Conservation (phyloP, 805 yeast species). For the Saccharomycopsis vini region DNA sequence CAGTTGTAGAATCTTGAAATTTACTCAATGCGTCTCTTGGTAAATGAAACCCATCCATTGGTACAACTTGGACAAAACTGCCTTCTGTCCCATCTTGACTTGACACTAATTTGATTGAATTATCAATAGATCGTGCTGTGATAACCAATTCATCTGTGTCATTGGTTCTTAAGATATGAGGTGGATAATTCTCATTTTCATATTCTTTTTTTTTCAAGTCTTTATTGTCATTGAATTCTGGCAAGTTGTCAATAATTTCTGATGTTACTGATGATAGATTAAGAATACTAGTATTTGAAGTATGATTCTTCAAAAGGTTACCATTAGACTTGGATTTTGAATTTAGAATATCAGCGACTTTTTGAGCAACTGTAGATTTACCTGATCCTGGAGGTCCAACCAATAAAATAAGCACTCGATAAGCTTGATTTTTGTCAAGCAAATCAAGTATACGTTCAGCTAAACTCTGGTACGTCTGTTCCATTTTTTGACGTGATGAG, state of each 20-base stretch:
- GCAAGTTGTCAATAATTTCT: not conserved
- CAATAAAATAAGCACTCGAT: constrained; percentile 47
- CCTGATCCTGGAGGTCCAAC: constrained; percentile 86
- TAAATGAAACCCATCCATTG: constrained; percentile 77
- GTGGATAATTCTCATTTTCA: constrained; percentile 9
- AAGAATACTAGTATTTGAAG: not conserved
- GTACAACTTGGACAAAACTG: constrained; percentile 38
- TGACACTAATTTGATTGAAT: constrained; percentile 13
- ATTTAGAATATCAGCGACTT: constrained; percentile 37
- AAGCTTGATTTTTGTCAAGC: constrained; percentile 23
- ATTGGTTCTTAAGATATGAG: not conserved
- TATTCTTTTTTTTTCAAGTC: not conserved
- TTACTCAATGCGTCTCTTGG: constrained; percentile 38
- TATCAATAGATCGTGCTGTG: constrained; percentile 22
- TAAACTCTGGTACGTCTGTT: constrained; percentile 25
- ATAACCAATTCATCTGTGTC: constrained; percentile 5
- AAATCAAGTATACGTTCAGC: constrained; percentile 27
- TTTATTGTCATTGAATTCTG: not conserved
- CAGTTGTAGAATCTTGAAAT: constrained; percentile 47
- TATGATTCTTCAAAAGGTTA: not conserved
- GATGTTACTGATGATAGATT: not conserved
- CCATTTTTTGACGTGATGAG: too few relatives aligned
- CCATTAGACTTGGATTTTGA: constrained; percentile 19
- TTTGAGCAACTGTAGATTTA: constrained; percentile 55
- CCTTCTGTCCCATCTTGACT: constrained; percentile 3